These are phyloP conservation scores for Saussurea involucrata DNA, from an alignment of 129 eudicot genomes.

Conservation along the genomic window DNA sequence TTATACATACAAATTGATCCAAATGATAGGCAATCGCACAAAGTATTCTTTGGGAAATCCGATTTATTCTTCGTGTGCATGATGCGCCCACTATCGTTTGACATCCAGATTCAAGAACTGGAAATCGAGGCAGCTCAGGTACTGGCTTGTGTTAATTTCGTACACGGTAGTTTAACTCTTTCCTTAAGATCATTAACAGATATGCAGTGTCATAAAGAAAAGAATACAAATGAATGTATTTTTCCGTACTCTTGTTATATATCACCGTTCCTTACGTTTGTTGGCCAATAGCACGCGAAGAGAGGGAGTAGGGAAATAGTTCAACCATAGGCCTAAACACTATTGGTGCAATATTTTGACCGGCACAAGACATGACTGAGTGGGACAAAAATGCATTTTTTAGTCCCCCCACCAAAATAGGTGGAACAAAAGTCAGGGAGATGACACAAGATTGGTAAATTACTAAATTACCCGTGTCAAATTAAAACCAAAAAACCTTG, in stretches of 20 bases:
- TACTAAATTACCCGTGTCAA: background rate
- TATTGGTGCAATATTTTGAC: too few relatives aligned
- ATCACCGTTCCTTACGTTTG: background rate
- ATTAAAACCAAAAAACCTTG: too few relatives aligned
- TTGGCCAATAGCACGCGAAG: background rate
- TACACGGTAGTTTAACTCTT: background rate
- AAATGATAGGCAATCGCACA: constrained; percentile 57
- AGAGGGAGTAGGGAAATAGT: background rate
- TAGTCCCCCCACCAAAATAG: background rate
- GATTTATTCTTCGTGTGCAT: constrained; percentile 65
- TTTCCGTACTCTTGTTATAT: background rate
- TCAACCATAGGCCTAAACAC: background rate
- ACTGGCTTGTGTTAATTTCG: background rate
- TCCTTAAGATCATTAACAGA: background rate
- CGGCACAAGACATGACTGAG: too few relatives aligned
- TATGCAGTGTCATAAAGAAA: background rate
- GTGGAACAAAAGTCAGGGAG: background rate
- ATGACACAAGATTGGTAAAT: background rate
- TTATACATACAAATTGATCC: constrained; percentile 4
- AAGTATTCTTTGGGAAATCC: constrained; percentile 56
- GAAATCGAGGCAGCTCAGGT: constrained; percentile 85
- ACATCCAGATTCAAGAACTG: constrained; percentile 60
- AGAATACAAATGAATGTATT: background rate
- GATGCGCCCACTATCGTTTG: constrained; percentile 61
- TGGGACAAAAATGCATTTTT: background rate